Base-by-base conservation (phyloP, 768 basidiomycete species). In the Lentinula guzmanii region DNA sequence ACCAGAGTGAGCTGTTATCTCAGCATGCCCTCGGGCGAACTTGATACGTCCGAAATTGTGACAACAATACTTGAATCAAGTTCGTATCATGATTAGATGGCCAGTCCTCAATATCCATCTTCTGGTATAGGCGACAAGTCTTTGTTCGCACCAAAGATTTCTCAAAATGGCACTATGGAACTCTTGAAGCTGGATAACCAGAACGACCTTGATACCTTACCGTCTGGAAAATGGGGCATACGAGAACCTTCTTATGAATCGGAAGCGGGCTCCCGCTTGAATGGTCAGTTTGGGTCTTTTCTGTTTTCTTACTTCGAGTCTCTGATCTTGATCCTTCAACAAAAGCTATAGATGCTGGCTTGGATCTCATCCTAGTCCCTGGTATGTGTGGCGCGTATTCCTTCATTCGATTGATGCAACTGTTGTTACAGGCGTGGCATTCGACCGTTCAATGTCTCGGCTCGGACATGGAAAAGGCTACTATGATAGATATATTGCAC, bases 391-490 rank as follows among this genome's bases (percentile, higher is more conserved):
- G 54, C 6, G 11, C 24, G 10, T 43, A 13, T 16, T 1, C 7
- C 8, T 54, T 11, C 42, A 15, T 33, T 58, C 9, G 13, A 2
- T 28, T 5, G 7, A 43, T 43, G 5, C 24, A 24, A 37, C 43
- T 56, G 52, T 58, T 52, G 51, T 41, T 3, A 21, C 60, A 88
- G 91, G 88, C 46, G 81, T 93, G 52, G 91, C 87, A 9, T 93
- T 92, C 65, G 90, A 92, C 73, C 77, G 75, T 45, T 80, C 80
- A 15, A 70, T 87, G 58, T 84, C 84, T 52, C 85, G 91, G 34
- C 79, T 93, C 33, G 91, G 91, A 9, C 89, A 91, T 65, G 90
- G 91, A 24, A 93, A 89, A 70, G 91, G 91, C 5, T 91, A 89
- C 73, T 93, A 93, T 65, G 91, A 93, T 72, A 77, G 80, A 13